Evolutionary conservation across 192 early-diverging fungal genomes (phyloP), one percentile per base, ranked within the genome.

Genomic region (Chytriomyces sp.): DNA sequence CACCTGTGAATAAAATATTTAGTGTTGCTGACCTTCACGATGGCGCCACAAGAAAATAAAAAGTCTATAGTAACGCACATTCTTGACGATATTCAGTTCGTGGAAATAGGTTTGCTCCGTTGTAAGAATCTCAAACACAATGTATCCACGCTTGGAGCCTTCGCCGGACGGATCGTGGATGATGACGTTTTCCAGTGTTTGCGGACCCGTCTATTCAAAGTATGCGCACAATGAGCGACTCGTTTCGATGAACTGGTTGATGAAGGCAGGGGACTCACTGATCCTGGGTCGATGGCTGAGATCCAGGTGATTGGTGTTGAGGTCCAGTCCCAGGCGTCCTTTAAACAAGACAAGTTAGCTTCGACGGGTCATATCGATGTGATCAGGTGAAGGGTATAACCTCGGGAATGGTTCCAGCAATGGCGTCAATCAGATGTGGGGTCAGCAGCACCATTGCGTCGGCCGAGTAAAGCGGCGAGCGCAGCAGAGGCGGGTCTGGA

Each of bases 361-460:
- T 46, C 10, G 3, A 43, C 4, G 24, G 11, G 8, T 3, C 46
- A 44, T n/a, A 46, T 18, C 18, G 9, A 28, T 50, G 16, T 43
- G 8, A 62, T 49, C 44, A 7, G 61, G 67, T 28, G 70, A n/a
- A 9, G 43, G 5, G 8, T 69, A 70, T 35, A 77, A 82, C 81
- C 5, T 69, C 35, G 13, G 82, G 78, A 28, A 80, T 47, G 69
- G 67, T 76, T 5, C 83, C 85, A 9, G 82, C 60, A 46, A 87
- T 82, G 43, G 84, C 79, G 69, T 87, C 86, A 11, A 87, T 84
- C 69, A 87, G 77, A 50, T 80, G 81, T 8, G 84, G 84, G 35
- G 64, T 72, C 64, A 83, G 75, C 24, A 80, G 49, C 45, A 86
- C 76, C 67, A 82, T 81, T 16, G 80, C 80, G 26, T 86, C 84